Percentiles rank a stretch among this genome's conserved stretches.
These are phyloP conservation scores for Starmerella floricola DNA, from an alignment of 805 yeast genomes.

Conservation along the genomic window DNA sequence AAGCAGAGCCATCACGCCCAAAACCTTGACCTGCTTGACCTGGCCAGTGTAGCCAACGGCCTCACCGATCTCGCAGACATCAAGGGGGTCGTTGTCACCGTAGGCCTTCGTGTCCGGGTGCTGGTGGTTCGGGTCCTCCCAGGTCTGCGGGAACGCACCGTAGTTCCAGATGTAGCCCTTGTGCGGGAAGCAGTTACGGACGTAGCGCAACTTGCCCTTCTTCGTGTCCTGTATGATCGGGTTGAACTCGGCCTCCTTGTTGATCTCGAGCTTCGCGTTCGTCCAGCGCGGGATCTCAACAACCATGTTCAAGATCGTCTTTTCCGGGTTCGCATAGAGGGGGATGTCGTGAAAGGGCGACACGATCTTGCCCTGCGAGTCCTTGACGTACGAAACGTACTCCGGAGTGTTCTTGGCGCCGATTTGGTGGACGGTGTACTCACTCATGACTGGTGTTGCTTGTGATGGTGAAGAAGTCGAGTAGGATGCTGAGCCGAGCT, in stretches of 20 bases:
- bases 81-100: constrained; percentile 95
- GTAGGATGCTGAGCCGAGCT: constrained; percentile 8
- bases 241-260: constrained; percentile 70
- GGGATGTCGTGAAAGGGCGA: constrained; percentile 94
- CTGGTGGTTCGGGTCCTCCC: constrained; percentile 80
- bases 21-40: constrained; percentile 76
- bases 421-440: constrained; percentile 75
- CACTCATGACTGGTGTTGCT: constrained; percentile 23
- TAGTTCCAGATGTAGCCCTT: constrained; percentile 97
- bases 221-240: constrained; percentile 96
- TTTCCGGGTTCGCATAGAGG: constrained; percentile 85
- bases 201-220: constrained; percentile 92
- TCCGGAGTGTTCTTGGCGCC: constrained; percentile 95
- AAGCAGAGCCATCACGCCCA: constrained; percentile 88
- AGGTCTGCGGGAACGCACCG: constrained; percentile 98
- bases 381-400: constrained; percentile 79
- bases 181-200: constrained; percentile 96
- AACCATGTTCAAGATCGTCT: constrained; percentile 75
- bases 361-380: constrained; percentile 75
- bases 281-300: constrained; percentile 99
- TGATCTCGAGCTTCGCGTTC: constrained; percentile 90
- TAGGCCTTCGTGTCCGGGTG: constrained; percentile 37
- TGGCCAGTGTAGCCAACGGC: constrained; percentile 48
- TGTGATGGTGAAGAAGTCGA: constrained; percentile 4
- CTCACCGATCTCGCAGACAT: constrained; percentile 81